Evolutionary conservation across 2,329 filamentous ascomycete species (phyloP), one percentile per base, ranked within the genome.

Genomic region (Fusarium sacchari): DNA sequence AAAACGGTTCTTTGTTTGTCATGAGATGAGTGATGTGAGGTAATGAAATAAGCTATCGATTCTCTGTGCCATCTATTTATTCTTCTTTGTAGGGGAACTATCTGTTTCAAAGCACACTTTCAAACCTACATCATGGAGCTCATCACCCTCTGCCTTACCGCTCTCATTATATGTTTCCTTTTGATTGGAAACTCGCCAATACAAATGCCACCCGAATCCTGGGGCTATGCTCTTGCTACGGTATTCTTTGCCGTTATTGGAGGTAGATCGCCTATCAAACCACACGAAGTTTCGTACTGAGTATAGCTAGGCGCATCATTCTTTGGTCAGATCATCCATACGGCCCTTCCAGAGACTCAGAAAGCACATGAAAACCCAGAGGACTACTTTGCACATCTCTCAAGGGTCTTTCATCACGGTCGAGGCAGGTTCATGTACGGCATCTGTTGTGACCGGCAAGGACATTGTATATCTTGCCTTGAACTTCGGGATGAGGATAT

Each of bases 371-470:
- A 22, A 0, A 7, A 6, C 11, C 18, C 40, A 0, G 22, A n/a
- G 9, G 15, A 20, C 22, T 40, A 58, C 24, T 30, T 46, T 10
- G 34, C 40, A 4, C 30, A 40, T 24, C 26, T 14, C 22, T 26
- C n/a, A 13, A 43, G 18, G 26, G 9, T 11, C 3, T 28, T 43
- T 7, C 4, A 24, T 34, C 30, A 20, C 8, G n/a, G 24, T 12
- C 42, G 47, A 24, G 30, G 14, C 22, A 43, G 44, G 28, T 44
- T 68, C 37, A 40, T 28, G 17, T 40, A 24, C 24, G 66, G 66
- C 20, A 22, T 68, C 26, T 68, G 56, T 20, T 68, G 66, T 24
- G n/a, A 26, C 18, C 37, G 30, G 13, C n/a, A 30, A 17, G 43
- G 43, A 4, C 22, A 43, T 14, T 68, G 63, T n/a, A 26, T 30